Conservation (phyloP, 2,329 filamentous ascomycete species). For the Fusarium succisae region DNA sequence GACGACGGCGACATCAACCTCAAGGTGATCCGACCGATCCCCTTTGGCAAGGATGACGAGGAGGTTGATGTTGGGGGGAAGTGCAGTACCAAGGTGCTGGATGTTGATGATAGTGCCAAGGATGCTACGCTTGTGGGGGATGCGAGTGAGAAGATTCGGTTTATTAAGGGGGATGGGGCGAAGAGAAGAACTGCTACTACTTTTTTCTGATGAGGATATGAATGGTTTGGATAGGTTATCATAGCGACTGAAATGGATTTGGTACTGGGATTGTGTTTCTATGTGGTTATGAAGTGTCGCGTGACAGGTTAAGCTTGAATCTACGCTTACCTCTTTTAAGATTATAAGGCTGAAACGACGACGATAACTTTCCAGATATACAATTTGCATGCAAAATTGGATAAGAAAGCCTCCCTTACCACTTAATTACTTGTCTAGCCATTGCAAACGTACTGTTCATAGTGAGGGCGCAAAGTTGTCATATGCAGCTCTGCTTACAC, state of each 20-base stretch:
- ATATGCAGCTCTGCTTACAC: neutral
- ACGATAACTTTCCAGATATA: accelerated
- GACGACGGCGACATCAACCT: slow-evolving; percentile 51
- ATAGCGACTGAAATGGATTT: neutral
- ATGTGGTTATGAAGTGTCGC: neutral
- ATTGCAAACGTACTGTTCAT: too few relatives aligned
- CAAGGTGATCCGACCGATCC: slow-evolving; percentile 52
- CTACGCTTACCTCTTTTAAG: neutral
- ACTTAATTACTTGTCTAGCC: accelerated
- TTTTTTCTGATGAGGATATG: neutral
- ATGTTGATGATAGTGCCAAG: slow-evolving; percentile 58
- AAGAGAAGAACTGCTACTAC: slow-evolving; percentile 10
- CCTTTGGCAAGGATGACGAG: slow-evolving; percentile 42
- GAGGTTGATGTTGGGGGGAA: slow-evolving; percentile 37
- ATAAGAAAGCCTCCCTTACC: neutral
- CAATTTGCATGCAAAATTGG: accelerated
- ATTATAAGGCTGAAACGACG: neutral
- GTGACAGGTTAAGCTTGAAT: neutral
- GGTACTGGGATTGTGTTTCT: neutral
- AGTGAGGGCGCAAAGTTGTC: neutral
- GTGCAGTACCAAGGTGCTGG: slow-evolving; percentile 48
- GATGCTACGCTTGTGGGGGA: slow-evolving; percentile 54
- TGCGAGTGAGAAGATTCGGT: slow-evolving; percentile 47
- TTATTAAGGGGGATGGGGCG: slow-evolving; percentile 45
- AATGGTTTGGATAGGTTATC: neutral